A percentile compares a stretch with the other conserved stretches of the same genome.
Evolutionary conservation across 805 yeast genomes (phyloP).

Genomic region (Cyberlindnera mrakii): DNA sequence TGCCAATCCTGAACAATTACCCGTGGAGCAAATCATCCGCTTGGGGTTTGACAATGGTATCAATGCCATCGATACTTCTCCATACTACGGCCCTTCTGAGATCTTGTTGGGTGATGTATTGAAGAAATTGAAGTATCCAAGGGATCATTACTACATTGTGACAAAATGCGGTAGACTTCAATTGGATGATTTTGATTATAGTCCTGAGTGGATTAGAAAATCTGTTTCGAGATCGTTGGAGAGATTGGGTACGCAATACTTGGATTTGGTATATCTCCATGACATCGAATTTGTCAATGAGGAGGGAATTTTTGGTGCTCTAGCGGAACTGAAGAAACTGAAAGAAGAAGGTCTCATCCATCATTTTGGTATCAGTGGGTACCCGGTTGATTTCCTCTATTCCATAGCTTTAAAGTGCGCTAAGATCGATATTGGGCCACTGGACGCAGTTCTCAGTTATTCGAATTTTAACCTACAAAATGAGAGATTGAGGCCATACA

Average conservation of each 20-base stretch:
- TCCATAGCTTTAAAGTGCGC: slow-evolving; percentile 38
- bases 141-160: slow-evolving; percentile 64
- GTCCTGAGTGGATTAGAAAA: slow-evolving; percentile 48
- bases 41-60: slow-evolving; percentile 63
- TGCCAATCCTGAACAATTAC: slow-evolving; percentile 55
- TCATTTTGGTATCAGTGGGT: slow-evolving; percentile 79
- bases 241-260: slow-evolving; percentile 58
- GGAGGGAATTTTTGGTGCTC: slow-evolving; percentile 52
- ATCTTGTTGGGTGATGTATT: slow-evolving; percentile 64
- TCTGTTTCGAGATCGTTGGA: slow-evolving; percentile 64
- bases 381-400: slow-evolving; percentile 68
- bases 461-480: slow-evolving; percentile 82
- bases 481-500: slow-evolving; percentile 40
- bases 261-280: slow-evolving; percentile 82
- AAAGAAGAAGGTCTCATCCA: slow-evolving; percentile 58
- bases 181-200: slow-evolving; percentile 69
- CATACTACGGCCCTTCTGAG: slow-evolving; percentile 90
- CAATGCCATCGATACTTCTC: slow-evolving; percentile 83
- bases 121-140: slow-evolving; percentile 31
- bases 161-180: slow-evolving; percentile 82
- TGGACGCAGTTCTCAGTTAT: slow-evolving; percentile 76
- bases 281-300: slow-evolving; percentile 77
- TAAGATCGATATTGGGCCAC: slow-evolving; percentile 42
- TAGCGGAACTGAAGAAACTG: slow-evolving; percentile 50
- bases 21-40: slow-evolving; percentile 50